Evolutionary conservation across 257 asterid species (phyloP), one percentile per base, ranked within the genome.

Genomic region (Salvia miltiorrhiza): DNA sequence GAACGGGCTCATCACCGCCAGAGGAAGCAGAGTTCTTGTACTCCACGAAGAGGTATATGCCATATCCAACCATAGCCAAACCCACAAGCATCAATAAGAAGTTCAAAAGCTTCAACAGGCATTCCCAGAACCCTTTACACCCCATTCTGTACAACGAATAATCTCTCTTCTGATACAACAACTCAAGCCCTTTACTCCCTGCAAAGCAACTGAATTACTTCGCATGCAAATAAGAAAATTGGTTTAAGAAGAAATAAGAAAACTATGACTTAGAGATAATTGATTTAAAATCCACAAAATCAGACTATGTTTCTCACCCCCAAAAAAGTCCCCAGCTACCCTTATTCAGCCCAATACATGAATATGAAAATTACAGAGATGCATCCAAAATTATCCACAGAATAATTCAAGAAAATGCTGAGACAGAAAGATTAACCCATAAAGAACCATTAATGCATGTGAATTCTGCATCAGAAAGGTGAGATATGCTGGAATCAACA

Each of bases 21-120:
- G 84, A 60, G 24, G 85, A 67, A 45, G 81, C 69, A 37, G 83
- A 76, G 49, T 72, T 82, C 76, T 84, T 85, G 78, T 82, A 90
- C 81, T 76, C 92, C 77, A 90, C 90, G 70, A 90, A 93, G 24
- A 90, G 91, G 79, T 86, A 93, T 60, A 92, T 69, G 28, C 98
- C 98, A 76, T 88, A 92, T 2, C 98, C 98, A 67, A 88, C 77
- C 91, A 88, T 92, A 9, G 88, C 88, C 81, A 89, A 80, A 66
- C 98, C 97, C 77, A 82, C 89, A 55, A 92, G 80, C 61, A 92
- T 79, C 81, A 92, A 67, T 50, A 92, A 65, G 73, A 90, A 82
- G 84, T 87, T 92, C 81, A 92, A 75, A 80, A 87, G 73, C 94
- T 85, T 92, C 87, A 92, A 79, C 37, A 92, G 73, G 80, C 93